Evolutionary conservation across 2,329 filamentous ascomycete species (phyloP).

Genomic region (Onygenales sp.): DNA sequence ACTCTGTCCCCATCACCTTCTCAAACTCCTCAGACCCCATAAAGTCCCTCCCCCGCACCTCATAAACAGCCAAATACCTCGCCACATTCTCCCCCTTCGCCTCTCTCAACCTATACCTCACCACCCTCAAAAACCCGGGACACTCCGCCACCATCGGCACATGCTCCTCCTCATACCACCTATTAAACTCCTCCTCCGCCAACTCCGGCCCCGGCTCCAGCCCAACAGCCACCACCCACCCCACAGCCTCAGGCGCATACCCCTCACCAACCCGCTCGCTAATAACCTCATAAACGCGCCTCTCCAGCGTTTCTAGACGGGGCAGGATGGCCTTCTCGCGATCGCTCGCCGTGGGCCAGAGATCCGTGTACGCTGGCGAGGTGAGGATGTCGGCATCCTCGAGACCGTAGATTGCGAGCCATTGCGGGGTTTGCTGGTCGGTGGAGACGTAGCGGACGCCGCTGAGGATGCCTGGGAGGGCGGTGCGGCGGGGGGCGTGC

Average conservation of each 20-base stretch:
- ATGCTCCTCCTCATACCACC: slow-evolving; percentile 70
- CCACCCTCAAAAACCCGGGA: slow-evolving; percentile 61
- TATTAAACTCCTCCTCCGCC: slow-evolving; percentile 48
- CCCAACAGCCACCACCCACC: neutral
- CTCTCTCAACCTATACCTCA: neutral
- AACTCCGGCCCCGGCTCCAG: slow-evolving; percentile 43
- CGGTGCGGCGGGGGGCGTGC: slow-evolving; percentile 74
- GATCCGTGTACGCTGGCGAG: slow-evolving; percentile 55
- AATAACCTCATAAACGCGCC: slow-evolving; percentile 60
- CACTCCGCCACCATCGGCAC: slow-evolving; percentile 60
- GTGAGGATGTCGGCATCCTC: slow-evolving; percentile 62
- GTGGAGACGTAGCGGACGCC: slow-evolving; percentile 68
- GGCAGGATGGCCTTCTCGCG: slow-evolving; percentile 53
- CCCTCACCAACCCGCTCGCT: slow-evolving; percentile 43
- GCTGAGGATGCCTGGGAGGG: slow-evolving; percentile 63
- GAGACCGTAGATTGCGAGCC: slow-evolving; percentile 74
- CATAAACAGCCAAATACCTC: neutral
- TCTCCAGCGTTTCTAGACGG: slow-evolving; percentile 54
- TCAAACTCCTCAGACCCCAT: neutral
- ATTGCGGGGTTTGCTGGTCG: slow-evolving; percentile 54
- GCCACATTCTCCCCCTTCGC: neutral
- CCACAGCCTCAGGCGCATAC: slow-evolving; percentile 37
- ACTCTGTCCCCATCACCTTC: neutral
- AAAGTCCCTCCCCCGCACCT: neutral
- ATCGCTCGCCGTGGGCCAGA: slow-evolving; percentile 45